Percentiles rank a stretch among this genome's conserved stretches.
Conservation (phyloP, 164 flowering plant species). For the Liriodendron chinense region DNA sequence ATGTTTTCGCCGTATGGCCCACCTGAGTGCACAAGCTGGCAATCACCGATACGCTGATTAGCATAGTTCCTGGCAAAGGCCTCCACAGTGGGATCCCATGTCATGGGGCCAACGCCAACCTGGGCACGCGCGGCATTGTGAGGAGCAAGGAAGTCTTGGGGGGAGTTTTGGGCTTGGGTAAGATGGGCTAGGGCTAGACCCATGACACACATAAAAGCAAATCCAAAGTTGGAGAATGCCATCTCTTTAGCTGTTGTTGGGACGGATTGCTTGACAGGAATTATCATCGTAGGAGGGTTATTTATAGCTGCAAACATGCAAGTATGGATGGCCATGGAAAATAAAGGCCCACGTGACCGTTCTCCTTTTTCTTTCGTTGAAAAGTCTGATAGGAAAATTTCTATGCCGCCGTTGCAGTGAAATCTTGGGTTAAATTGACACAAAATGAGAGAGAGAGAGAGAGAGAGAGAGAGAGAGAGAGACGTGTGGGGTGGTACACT, state of each 20-base stretch:
- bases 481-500: too few species aligned
- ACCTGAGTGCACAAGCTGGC: conserved; percentile 29
- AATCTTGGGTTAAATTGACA: too few species aligned
- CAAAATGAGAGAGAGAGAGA: too few species aligned
- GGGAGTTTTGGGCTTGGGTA: conserved; percentile 6
- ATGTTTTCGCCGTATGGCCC: conserved; percentile 50
- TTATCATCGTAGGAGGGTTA: too few species aligned
- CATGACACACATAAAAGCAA: background rate
- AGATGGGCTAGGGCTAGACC: background rate
- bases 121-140: background rate
- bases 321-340: background rate
- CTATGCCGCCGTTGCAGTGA: too few species aligned
- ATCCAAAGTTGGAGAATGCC: background rate
- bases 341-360: background rate
- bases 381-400: too few species aligned
- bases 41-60: conserved; percentile 21
- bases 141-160: conserved; percentile 6
- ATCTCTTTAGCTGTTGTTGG: too few species aligned
- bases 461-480: too few species aligned
- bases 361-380: too few species aligned
- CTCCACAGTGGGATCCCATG: conserved; percentile 33
- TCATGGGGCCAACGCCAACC: conserved; percentile 29
- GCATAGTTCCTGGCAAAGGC: conserved; percentile 39
- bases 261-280: too few species aligned
- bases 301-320: too few species aligned